These are phyloP conservation scores for Raddia guianensis DNA, from an alignment of 176 grass and related monocot species.

Conservation along the genomic window DNA sequence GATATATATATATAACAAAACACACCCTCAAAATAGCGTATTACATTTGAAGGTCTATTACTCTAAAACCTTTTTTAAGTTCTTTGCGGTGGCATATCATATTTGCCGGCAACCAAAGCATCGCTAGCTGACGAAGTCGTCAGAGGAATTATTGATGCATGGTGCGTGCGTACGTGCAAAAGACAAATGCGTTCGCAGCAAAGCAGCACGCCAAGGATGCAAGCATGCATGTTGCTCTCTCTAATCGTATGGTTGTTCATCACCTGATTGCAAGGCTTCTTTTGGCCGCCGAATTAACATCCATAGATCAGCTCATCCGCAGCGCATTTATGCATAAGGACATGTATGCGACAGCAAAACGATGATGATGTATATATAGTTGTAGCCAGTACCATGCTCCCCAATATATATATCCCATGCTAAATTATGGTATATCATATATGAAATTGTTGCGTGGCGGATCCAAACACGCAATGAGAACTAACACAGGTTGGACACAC, in stretches of 20 bases:
- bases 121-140: constrained; percentile 5
- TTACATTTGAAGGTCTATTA: too few species aligned
- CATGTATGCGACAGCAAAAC: not conserved
- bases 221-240: not conserved
- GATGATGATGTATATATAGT: not conserved
- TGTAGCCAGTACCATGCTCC: not conserved
- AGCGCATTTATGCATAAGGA: not conserved
- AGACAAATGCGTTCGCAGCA: not conserved
- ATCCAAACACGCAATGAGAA: too few species aligned
- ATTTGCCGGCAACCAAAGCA: too few species aligned
- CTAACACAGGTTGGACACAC: too few species aligned
- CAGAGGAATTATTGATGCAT: constrained; percentile 38
- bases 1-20: too few species aligned
- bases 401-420: not conserved
- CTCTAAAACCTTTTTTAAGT: too few species aligned
- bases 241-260: not conserved
- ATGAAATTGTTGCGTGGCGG: too few species aligned
- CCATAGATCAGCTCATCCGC: not conserved
- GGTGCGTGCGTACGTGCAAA: constrained; percentile 18
- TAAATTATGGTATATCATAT: too few species aligned
- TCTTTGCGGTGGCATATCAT: too few species aligned
- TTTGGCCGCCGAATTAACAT: constrained; percentile 19
- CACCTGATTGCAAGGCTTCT: constrained; percentile 6
- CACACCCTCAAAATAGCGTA: too few species aligned
- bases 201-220: not conserved